These are phyloP conservation scores for Thamnidium elegans DNA, from an alignment of 192 early-diverging fungal genomes.

Conservation along the genomic window DNA sequence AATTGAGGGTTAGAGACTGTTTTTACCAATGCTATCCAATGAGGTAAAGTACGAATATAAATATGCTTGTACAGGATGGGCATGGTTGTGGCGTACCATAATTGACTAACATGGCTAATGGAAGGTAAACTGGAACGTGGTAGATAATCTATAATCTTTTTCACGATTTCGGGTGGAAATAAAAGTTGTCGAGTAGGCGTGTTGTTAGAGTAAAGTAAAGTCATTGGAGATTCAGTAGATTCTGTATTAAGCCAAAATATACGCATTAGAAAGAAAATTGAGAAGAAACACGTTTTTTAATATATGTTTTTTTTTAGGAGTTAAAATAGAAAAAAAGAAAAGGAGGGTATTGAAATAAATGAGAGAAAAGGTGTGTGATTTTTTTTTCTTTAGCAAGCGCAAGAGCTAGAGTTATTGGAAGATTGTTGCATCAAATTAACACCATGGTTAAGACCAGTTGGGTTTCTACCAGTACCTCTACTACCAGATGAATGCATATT, in stretches of 20 bases:
- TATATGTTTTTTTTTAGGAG: not conserved
- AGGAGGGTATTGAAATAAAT: not conserved
- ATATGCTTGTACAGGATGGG: conserved; percentile 15
- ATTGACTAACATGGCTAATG: not conserved
- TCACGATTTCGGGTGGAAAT: conserved; percentile 17
- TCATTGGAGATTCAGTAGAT: not conserved
- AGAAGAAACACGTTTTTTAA: not conserved
- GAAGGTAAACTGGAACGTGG: conserved; percentile 16
- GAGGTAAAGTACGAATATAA: conserved; percentile 17
- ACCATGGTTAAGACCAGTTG: not conserved
- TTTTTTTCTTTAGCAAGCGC: not conserved
- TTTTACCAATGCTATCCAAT: conserved; percentile 9
- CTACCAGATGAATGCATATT: not conserved
- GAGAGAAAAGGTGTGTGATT: too few relatives aligned
- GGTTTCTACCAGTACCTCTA: not conserved
- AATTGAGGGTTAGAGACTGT: not conserved
- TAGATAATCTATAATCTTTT: conserved; percentile 7
- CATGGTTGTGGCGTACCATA: conserved; percentile 8
- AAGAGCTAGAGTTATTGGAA: not conserved
- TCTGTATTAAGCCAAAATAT: conserved; percentile 4
- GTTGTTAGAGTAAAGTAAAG: not conserved
- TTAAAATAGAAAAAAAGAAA: not conserved
- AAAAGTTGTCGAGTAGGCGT: not conserved
- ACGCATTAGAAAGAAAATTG: not conserved
- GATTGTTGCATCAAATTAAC: conserved; percentile 3